Base-by-base conservation (phyloP, 2,329 filamentous ascomycete species). In the Diaporthe vaccinii region DNA sequence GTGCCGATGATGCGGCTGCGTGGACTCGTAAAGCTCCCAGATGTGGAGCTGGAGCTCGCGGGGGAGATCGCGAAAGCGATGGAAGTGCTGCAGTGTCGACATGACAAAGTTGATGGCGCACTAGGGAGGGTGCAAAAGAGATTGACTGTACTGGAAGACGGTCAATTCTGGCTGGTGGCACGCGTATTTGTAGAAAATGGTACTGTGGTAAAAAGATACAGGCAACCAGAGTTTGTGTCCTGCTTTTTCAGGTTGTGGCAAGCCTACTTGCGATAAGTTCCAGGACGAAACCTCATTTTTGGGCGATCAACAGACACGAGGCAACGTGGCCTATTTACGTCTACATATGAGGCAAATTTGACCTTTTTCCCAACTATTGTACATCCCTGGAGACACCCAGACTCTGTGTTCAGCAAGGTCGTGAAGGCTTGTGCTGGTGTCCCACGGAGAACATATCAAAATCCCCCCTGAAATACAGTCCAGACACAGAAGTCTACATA, bases 111-210 rank as follows among this genome's bases (percentile, higher is more conserved):
- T 31, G 59, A 22, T 6, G 28, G 28, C 6, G 2, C 6, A 7
- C 20, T 17, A n/a, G 10, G 17, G 15, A 34, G 20, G 25, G 28
- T 12, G 4, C 15, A 4, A 46, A 10, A 31, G 22, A 6, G 10
- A 2, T 49, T 67, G 41, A 17, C 3, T 49, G 17, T 25, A 49
- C 12, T 39, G 8, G 51, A 12, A 28, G 12, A 25, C 12, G 4
- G 51, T 55, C 25, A 3, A 25, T 15, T 12, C 51, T 55, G 51
- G 51, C 67, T 87, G 86, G 67, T 87, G 82, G 0, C 81, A 79
- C 25, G 51, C 3, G 51, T 53, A 49, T 53, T 53, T 55, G 17
- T 55, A 28, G 25, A 17, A 31, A 14, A 25, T 14, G 9, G 9
- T 4, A 15, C 0, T 28, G 14, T 15, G 51, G 25, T 28, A 0